These are phyloP conservation scores for Rhodotorula babjevae DNA, from an alignment of 768 basidiomycete genomes.

Conservation along the genomic window DNA sequence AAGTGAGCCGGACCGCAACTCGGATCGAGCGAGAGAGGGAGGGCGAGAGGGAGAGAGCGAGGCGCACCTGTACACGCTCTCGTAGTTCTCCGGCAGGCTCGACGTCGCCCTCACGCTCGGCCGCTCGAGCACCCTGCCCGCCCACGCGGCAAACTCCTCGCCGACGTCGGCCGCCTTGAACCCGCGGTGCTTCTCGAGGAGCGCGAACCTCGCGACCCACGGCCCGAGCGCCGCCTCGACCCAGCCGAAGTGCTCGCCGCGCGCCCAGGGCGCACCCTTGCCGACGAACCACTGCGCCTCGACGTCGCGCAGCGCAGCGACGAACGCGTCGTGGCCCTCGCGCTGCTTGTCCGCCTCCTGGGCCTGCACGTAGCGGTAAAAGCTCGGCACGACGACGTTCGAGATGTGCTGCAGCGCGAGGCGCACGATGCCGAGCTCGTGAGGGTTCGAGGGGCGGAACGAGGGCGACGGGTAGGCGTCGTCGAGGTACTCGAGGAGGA, in stretches of 20 bases:
- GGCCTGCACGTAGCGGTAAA: slow-evolving; percentile 54
- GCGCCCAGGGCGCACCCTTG: slow-evolving; percentile 46
- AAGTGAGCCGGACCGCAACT: too few relatives aligned
- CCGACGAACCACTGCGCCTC: slow-evolving; percentile 41
- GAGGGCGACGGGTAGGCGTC: slow-evolving; percentile 10
- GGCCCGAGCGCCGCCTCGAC: slow-evolving; percentile 60
- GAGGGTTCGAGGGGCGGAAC: slow-evolving; percentile 2
- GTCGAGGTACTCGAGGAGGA: slow-evolving; percentile 33
- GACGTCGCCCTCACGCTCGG: slow-evolving; percentile 54
- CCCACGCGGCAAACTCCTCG: slow-evolving; percentile 53
- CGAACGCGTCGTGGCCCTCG: slow-evolving; percentile 43
- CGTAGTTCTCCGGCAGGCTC: slow-evolving; percentile 43
- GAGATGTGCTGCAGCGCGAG: slow-evolving; percentile 47
- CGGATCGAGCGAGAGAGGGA: too few relatives aligned
- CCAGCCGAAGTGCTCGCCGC: slow-evolving; percentile 51
- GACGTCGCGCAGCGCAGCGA: slow-evolving; percentile 21
- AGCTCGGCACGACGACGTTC: slow-evolving; percentile 57
- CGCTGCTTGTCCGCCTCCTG: slow-evolving; percentile 45
- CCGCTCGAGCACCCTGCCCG: slow-evolving; percentile 50
- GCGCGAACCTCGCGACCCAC: slow-evolving; percentile 64
- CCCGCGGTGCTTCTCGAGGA: slow-evolving; percentile 54
- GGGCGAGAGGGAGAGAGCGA: too few relatives aligned
- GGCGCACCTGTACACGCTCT: slow-evolving; percentile 9
- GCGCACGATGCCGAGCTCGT: slow-evolving; percentile 20
- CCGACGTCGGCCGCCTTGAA: slow-evolving; percentile 53